Percentiles rank a stretch among this genome's conserved stretches.
Evolutionary conservation across 257 asterid genomes (phyloP).

Genomic region (Scutellaria baicalensis): DNA sequence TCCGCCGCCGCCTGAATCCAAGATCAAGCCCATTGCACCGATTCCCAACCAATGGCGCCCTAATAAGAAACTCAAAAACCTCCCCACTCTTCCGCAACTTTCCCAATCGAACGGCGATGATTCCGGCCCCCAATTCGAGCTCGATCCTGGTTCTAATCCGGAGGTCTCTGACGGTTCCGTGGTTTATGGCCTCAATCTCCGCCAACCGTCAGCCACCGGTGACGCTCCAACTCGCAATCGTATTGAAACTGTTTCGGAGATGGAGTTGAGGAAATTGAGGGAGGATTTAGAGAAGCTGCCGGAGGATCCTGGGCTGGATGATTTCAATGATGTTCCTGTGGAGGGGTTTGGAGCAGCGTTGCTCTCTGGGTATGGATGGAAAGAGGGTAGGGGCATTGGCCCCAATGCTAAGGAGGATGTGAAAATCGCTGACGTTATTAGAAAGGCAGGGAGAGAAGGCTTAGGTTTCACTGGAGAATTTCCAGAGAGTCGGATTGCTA

Average conservation of each 20-base stretch:
- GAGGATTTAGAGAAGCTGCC: conserved; percentile 59
- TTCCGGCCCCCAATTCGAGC: conserved; percentile 48
- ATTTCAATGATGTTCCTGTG: conserved; percentile 62
- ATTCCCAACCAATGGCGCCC: conserved; percentile 63
- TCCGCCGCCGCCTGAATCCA: conserved; percentile 20
- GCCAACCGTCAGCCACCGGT: conserved; percentile 20
- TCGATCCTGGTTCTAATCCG: conserved; percentile 29
- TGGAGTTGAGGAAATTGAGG: conserved; percentile 41
- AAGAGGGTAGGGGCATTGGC: conserved; percentile 78
- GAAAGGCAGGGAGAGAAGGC: conserved; percentile 72
- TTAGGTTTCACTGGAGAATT: conserved; percentile 47
- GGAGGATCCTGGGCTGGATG: conserved; percentile 28
- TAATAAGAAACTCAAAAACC: conserved; percentile 14
- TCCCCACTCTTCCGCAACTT: conserved; percentile 31
- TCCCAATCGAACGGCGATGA: conserved; percentile 32
- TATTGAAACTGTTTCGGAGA: conserved; percentile 23
- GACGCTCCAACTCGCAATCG: not conserved
- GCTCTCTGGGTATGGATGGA: conserved; percentile 78
- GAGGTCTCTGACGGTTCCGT: conserved; percentile 35
- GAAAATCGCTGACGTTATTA: conserved; percentile 36
- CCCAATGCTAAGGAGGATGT: conserved; percentile 63
- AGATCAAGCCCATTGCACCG: conserved; percentile 40
- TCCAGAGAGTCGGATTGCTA: conserved; percentile 5
- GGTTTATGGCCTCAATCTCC: conserved; percentile 63
- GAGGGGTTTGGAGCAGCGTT: conserved; percentile 68